These are phyloP conservation scores for Ophiosphaerella herpotricha DNA, from an alignment of 2,329 filamentous ascomycete species.

Conservation along the genomic window DNA sequence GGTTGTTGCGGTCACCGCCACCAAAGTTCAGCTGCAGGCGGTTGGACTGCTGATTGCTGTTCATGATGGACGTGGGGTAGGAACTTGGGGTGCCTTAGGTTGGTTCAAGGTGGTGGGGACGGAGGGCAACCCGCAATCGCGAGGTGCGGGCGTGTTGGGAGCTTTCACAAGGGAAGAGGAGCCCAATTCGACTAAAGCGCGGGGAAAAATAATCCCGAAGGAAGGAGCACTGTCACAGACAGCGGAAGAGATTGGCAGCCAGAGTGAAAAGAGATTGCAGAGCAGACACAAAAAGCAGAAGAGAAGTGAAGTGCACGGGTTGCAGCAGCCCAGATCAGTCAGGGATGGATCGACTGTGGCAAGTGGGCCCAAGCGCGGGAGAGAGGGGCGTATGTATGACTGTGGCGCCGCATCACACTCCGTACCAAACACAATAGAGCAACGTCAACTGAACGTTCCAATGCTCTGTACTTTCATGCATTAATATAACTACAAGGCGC, in stretches of 20 bases:
- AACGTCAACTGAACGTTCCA: not conserved
- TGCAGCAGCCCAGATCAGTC: constrained; percentile 27
- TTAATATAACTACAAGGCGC: not conserved
- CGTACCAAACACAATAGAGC: too few relatives aligned
- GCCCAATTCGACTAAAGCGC: constrained; percentile 11
- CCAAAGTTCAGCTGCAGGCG: constrained; percentile 59
- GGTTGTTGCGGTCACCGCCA: constrained; percentile 43
- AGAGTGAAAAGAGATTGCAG: constrained; percentile 19
- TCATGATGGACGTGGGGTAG: constrained; percentile 30
- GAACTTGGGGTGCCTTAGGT: not conserved
- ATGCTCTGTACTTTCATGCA: too few relatives aligned
- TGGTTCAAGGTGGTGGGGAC: constrained; percentile 8
- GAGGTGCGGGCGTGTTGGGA: constrained; percentile 12
- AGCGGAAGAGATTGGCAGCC: constrained; percentile 19
- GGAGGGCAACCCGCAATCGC: constrained; percentile 16
- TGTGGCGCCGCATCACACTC: not conserved
- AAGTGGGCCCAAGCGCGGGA: not conserved
- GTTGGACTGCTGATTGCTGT: constrained; percentile 48
- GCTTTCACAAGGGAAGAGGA: constrained; percentile 6
- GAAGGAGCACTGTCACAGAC: constrained; percentile 16
- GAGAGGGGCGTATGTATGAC: not conserved
- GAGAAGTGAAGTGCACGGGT: constrained; percentile 2
- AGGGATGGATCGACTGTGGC: constrained; percentile 27
- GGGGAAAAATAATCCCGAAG: constrained; percentile 12
- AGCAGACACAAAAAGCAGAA: not conserved